These are phyloP conservation scores for Scorias spongiosa DNA, from an alignment of 2,329 filamentous ascomycete species.

Conservation along the genomic window DNA sequence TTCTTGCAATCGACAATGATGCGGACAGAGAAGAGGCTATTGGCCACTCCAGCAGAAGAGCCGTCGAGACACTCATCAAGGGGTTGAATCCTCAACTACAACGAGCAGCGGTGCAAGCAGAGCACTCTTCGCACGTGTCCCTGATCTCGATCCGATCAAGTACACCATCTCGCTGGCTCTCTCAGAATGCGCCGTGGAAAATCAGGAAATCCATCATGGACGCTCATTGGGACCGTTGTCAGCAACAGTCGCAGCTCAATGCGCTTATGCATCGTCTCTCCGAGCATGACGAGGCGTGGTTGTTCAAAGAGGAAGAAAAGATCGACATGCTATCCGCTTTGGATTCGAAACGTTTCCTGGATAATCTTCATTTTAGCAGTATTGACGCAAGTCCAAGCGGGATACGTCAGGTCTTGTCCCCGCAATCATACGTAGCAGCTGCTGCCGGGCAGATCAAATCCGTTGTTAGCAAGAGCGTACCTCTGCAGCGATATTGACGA, in stretches of 20 bases:
- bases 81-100: not conserved
- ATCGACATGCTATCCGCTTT: not conserved
- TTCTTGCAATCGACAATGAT: not conserved
- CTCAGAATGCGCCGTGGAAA: too few relatives aligned
- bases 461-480: not conserved
- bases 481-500: not conserved
- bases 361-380: not conserved
- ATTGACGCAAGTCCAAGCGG: not conserved
- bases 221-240: too few relatives aligned
- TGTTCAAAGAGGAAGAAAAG: too few relatives aligned
- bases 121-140: not conserved
- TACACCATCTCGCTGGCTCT: too few relatives aligned
- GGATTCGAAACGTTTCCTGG: not conserved
- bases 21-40: not conserved
- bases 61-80: too few relatives aligned
- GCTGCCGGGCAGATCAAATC: not conserved
- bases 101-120: not conserved
- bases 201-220: too few relatives aligned
- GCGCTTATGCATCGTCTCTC: too few relatives aligned
- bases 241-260: too few relatives aligned
- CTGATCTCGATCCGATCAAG: not conserved
- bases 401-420: not conserved
- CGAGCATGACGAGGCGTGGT: too few relatives aligned
- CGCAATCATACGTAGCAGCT: not conserved
- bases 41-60: too few relatives aligned